Evolutionary conservation across 2,329 filamentous ascomycete species (phyloP), one percentile per base, ranked within the genome.

Genomic region (Epichloe coenophiala): DNA sequence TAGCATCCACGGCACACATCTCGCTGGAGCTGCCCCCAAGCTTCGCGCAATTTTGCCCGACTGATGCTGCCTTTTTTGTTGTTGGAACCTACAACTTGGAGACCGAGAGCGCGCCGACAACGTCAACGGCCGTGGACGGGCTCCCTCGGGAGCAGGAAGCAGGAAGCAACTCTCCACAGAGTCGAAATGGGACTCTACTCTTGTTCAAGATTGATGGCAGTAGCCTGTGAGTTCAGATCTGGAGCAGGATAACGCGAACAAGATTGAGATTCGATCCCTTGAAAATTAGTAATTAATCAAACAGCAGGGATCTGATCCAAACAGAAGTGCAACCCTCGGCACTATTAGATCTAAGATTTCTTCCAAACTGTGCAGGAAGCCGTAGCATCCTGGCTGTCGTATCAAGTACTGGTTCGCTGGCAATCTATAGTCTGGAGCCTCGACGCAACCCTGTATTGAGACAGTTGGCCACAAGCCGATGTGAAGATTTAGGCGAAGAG

Each of bases 61-160:
- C 67, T 1, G 62, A 80, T 52, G 77, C 79, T 0, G 68, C 80
- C 0, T 79, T 83, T 60, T 83, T 95, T 57, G 72, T 94, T 0
- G 77, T 95, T 45, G 91, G 90, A 39, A 95, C 90, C 1, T 96
- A 96, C 66, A 79, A 84, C 55, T 74, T 95, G 31, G 72, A 88
- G 55, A 74, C 74, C 53, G 63, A 72, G 47, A 59, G 58, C 2
- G 54, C 51, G 33, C 53, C 56, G 7, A 57, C 61, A 15, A 39
- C 8, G 13, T 51, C 59, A 3, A 56, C 57, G 17, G 19, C 36
- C 1, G 40, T 12, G 13, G 56, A 54, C 3, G 55, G 58, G 31
- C 58, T 59, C 59, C 19, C 31, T 36, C 39, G 23, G 47, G 50
- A 60, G 56, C n/a, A 49, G 15, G 35, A 23, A 31, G 17, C 5